A percentile compares a stretch with the other conserved stretches of the same genome.
These are phyloP conservation scores for Physcomitrium patens DNA, from an alignment of 225 moss, liverwort and hornwort genomes.

Conservation along the genomic window DNA sequence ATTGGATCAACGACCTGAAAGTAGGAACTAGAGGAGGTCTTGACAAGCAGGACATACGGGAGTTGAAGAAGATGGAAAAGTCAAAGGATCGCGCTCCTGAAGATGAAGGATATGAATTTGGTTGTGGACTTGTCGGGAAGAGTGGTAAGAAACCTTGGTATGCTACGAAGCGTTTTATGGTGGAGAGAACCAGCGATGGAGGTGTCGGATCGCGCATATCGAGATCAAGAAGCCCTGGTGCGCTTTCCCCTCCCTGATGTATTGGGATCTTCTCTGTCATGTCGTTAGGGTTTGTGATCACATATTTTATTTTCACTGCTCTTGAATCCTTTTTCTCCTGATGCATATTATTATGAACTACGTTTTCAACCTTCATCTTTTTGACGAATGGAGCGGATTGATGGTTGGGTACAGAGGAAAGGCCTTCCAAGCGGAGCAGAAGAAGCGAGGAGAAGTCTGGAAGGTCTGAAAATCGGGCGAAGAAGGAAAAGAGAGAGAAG, in stretches of 20 bases:
- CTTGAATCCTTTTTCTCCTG: too few species aligned
- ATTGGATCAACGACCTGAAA: constrained; percentile 50
- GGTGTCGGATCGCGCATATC: constrained; percentile 24
- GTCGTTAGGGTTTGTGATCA: too few species aligned
- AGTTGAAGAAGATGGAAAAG: constrained; percentile 73
- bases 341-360: too few species aligned
- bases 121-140: constrained; percentile 74
- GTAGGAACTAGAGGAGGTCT: constrained; percentile 61
- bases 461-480: constrained; percentile 33
- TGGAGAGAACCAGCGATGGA: constrained; percentile 44
- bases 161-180: constrained; percentile 72
- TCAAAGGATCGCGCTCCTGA: constrained; percentile 64
- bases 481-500: constrained; percentile 32
- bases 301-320: too few species aligned
- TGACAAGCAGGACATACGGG: constrained; percentile 60
- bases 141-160: constrained; percentile 84
- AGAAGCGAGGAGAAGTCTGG: constrained; percentile 41
- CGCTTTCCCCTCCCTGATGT: not conserved
- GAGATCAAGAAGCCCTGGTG: constrained; percentile 43
- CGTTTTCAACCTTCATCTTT: too few species aligned
- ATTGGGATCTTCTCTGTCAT: too few species aligned
- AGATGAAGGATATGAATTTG: constrained; percentile 82
- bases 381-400: too few species aligned
- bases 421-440: constrained; percentile 38
- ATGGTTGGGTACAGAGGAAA: not conserved